Base-by-base conservation (phyloP, 2,329 filamentous ascomycete genomes). In the Aspergillus aculeatinus region DNA sequence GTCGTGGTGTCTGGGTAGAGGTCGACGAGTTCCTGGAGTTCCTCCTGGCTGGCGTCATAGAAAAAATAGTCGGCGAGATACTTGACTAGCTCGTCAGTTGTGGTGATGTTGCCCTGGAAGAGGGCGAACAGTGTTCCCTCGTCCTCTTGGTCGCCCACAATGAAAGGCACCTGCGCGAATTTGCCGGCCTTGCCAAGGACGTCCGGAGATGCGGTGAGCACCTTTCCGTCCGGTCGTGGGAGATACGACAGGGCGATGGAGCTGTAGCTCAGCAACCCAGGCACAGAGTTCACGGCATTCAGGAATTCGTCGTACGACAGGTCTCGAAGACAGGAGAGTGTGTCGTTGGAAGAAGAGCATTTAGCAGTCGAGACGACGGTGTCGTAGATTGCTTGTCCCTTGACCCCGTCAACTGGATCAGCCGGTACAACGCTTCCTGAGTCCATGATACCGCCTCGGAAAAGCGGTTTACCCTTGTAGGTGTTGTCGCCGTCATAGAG, bases 391-490 rank as follows among this genome's bases (percentile, higher is more conserved):
- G 73, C 79, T 69, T 93, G 89, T 0, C 82, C 85, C 72, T 91
- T 90, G 11, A 79, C 75, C 31, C 83, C 82, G 67, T 91, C 89
- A 0, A 92, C 84, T 0, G 82, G 80, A 27, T 86, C 83, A 0
- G 87, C 81, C 0, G 88, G 88, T 0, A 85, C 75, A 2, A 88
- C 72, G 59, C 81, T 85, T 2, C 89, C 89, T 2, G 87, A 90
- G 76, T 89, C 85, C 90, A 95, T 93, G 67, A 94, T 93, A 27
- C 81, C 90, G 1, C 80, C 90, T 27, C 88, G 85, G 82, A 95
- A 94, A 0, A 95, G 81, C 1, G 87, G 80, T 67, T 89, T 86
- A 56, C 87, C 89, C 2, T 92, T 91, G 78, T 93, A 92, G 0
- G 80, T 87, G 70, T 86, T 85, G 72, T 94, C 80, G 6, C 91